Base-by-base conservation (phyloP, 2,329 filamentous ascomycete species). In the Diaporthe capsici region DNA sequence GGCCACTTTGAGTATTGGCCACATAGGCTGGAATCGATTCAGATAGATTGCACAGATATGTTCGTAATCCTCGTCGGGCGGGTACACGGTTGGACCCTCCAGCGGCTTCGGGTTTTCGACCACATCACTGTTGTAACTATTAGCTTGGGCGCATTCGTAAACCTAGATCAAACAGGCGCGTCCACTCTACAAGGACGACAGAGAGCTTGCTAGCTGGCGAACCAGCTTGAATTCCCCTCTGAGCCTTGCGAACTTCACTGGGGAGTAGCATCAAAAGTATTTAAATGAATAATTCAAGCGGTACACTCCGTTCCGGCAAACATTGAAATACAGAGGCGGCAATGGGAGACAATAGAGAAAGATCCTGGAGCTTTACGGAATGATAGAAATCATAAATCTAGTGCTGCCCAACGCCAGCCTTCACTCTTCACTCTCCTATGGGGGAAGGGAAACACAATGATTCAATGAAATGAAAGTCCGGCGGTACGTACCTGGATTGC, bases 11-110 rank as follows among this genome's bases (percentile, higher is more conserved):
- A 91, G 84, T 20, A 90, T 84, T 5, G 89, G 89, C 34, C 90
- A 87, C 5, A 91, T 84, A 4, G 89, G 88, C 61, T 91, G 88
- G 12, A 91, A 85, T 77, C 89, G 88, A 31, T 89, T 85, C 9
- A 88, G 79, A 77, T 88, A 90, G 57, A 89, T 81, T 1, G 82
- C 82, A 53, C 84, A 85, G 37, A 92, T 79, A 22, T 84, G 85
- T 10, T 81, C 81, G 71, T 87, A 89, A 72, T 90, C 88, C 3
- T 83, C 79, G 0, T 85, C 81, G 0, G 88, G 86, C 0, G 90
- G 89, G 10, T 88, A 79, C 49, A 86, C 87, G 0, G 85, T 83
- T 2, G 90, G 81, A 72, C 87, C 89, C 68, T 88, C 37, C 8
- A 1, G 4, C 55, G 65, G 2, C 22, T 12, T 70, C 65, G 17